Evolutionary conservation across 192 early-diverging fungal genomes (phyloP).

Genomic region (Entomortierella parvispora): DNA sequence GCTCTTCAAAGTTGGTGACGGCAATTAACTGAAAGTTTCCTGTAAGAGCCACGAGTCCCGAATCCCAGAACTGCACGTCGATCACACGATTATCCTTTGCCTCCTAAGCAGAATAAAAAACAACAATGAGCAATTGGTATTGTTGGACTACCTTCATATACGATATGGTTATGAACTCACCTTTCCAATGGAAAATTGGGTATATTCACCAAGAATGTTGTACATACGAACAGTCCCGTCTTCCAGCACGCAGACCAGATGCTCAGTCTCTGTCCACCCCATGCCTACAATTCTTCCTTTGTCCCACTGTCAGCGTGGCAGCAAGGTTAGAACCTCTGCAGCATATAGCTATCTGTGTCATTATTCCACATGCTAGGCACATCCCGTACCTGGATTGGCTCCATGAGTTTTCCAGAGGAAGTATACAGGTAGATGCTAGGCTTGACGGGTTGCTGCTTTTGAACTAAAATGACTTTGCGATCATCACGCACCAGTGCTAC

Average conservation of each 20-base stretch:
- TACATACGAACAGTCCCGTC: constrained; percentile 86
- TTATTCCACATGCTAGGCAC: not conserved
- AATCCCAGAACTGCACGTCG: constrained; percentile 89
- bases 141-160: too few relatives aligned
- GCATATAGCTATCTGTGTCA: constrained; percentile 1
- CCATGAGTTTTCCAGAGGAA: constrained; percentile 84
- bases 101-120: constrained; percentile 57
- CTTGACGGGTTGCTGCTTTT: constrained; percentile 77
- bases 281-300: constrained; percentile 89
- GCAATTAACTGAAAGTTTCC: constrained; percentile 83
- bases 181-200: constrained; percentile 83
- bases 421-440: constrained; percentile 88
- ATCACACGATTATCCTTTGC: constrained; percentile 84
- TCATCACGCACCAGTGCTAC: constrained; percentile 94
- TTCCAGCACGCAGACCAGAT: constrained; percentile 88
- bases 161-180: too few relatives aligned
- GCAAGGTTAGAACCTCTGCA: not conserved
- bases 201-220: constrained; percentile 83
- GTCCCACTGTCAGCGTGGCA: constrained; percentile 72
- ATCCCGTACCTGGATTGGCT: constrained; percentile 83
- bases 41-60: constrained; percentile 93
- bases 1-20: constrained; percentile 87
- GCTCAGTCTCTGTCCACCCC: constrained; percentile 91
- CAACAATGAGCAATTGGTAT: not conserved
- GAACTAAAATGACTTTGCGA: constrained; percentile 79